Conservation (phyloP, 73 alveolate species). For the Stentor roeselii region DNA sequence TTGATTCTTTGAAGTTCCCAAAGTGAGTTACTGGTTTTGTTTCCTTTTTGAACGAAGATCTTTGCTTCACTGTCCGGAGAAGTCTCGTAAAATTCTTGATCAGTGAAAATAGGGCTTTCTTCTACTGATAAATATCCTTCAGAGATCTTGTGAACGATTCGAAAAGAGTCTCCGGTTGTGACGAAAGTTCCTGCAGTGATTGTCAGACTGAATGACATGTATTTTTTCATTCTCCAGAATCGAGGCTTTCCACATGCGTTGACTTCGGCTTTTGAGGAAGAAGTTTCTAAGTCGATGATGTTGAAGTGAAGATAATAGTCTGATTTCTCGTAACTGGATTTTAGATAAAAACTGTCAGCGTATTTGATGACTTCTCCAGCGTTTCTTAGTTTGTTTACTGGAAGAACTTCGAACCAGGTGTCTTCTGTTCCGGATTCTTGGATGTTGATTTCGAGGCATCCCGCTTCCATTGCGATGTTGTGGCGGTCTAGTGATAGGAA, state of each 20-base stretch:
- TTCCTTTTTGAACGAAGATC: neutral
- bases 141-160: neutral
- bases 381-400: neutral
- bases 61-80: neutral
- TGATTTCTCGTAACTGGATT: neutral
- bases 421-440: neutral
- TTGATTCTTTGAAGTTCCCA: constrained; percentile 13
- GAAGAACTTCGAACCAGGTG: constrained; percentile 6
- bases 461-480: constrained; percentile 4
- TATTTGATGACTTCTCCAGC: neutral
- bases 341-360: neutral
- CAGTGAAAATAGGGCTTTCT: neutral
- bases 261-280: neutral
- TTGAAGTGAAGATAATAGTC: neutral
- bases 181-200: neutral
- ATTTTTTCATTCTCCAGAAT: neutral
- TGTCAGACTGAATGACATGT: neutral
- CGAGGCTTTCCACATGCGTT: constrained; percentile 4
- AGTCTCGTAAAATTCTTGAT: neutral
- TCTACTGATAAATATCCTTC: constrained; percentile 8
- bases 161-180: constrained; percentile 18
- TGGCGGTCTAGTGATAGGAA: neutral
- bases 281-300: neutral
- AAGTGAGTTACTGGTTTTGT: neutral
- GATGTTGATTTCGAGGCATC: neutral